A percentile compares a stretch with the other conserved stretches of the same genome.
These are phyloP conservation scores for Salisapilia sapeloensis DNA, from an alignment of 352 stramenopile genomes.

Conservation along the genomic window DNA sequence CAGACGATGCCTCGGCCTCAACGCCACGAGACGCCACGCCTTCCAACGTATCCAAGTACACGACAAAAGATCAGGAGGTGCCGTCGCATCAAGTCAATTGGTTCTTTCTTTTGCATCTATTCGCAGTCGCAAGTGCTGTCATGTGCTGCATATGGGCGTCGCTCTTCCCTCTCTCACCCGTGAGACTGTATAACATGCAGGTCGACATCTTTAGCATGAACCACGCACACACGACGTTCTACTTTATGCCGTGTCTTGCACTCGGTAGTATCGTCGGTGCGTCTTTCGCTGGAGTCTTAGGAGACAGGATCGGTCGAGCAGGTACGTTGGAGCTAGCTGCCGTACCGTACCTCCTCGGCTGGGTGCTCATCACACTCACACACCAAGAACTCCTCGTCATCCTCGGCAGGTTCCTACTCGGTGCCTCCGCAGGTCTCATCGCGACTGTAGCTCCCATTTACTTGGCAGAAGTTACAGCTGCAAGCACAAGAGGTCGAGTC, in stretches of 20 bases:
- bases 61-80: conserved; percentile 5
- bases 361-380: conserved; percentile 41
- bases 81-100: conserved; percentile 15
- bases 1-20: too few species aligned
- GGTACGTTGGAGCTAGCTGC: conserved; percentile 54
- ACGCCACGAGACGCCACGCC: conserved; percentile 46
- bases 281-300: conserved; percentile 28
- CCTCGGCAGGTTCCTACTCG: conserved; percentile 44
- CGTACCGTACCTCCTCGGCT: conserved; percentile 57
- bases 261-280: conserved; percentile 47
- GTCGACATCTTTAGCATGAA: conserved; percentile 64
- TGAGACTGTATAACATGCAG: conserved; percentile 69
- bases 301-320: conserved; percentile 40
- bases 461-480: conserved; percentile 50
- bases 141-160: conserved; percentile 31
- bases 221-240: conserved; percentile 53
- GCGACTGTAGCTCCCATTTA: conserved; percentile 48
- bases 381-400: conserved; percentile 52
- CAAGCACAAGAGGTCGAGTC: conserved; percentile 32
- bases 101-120: conserved; percentile 46
- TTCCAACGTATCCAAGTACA: conserved; percentile 15
- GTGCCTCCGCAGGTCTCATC: conserved; percentile 31
- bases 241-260: conserved; percentile 41
- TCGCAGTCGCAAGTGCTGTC: conserved; percentile 20
- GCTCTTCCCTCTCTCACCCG: conserved; percentile 55